phyloP scores from a whole-genome alignment of 2,329 filamentous ascomycete genomes.

The Trichophyton equinum region DNA sequence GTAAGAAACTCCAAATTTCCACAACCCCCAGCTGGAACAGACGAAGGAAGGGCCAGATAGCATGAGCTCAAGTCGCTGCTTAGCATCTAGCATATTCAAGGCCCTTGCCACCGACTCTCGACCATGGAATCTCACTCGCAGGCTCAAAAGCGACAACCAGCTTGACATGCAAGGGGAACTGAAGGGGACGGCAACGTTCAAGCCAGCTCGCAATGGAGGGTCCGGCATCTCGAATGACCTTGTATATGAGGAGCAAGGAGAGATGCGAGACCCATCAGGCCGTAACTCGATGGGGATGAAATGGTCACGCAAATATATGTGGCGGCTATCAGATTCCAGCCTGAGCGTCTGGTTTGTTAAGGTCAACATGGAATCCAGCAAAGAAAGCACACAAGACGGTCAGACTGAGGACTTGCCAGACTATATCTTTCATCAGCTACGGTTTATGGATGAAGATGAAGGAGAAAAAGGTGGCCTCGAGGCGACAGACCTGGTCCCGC shows the following conservation, averaged over 20 bases:
- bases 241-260: conserved; percentile 33
- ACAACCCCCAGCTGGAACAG: background rate
- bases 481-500: conserved; percentile 1
- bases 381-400: background rate
- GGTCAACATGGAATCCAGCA: conserved; percentile 11
- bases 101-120: conserved; percentile 19
- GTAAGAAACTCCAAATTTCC: too few relatives aligned
- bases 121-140: conserved; percentile 28
- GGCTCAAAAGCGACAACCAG: conserved; percentile 30
- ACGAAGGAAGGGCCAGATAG: background rate
- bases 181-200: conserved; percentile 30
- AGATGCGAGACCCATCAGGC: conserved; percentile 22
- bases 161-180: conserved; percentile 32
- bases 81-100: conserved; percentile 18
- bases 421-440: conserved; percentile 35
- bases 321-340: conserved; percentile 21
- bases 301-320: conserved; percentile 35
- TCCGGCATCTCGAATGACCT: conserved; percentile 14
- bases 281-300: conserved; percentile 19
- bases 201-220: conserved; percentile 12
- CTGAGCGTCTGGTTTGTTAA: conserved; percentile 38
- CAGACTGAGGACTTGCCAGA: conserved; percentile 21
- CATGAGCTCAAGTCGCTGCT: background rate
- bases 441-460: conserved; percentile 17
- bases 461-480: background rate